Base-by-base conservation (phyloP, 805 yeast species). In the Wickerhamiella sorbophila region DNA sequence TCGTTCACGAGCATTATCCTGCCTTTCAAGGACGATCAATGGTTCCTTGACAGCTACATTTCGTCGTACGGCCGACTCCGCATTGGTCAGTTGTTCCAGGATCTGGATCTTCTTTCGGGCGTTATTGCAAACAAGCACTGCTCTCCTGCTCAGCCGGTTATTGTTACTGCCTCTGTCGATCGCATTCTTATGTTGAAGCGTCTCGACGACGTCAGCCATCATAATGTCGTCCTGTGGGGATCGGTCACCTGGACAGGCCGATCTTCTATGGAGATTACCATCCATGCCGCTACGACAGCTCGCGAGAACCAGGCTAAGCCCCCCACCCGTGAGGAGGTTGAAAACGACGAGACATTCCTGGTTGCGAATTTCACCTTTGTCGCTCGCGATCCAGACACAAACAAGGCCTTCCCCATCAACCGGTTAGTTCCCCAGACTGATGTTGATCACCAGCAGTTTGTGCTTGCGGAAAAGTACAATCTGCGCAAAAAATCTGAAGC, bases 91-190 rank as follows among this genome's bases (percentile, higher is more conserved):
- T 67, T 87, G 48, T 87, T 87, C 61, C 95, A 87, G 65, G 97
- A 87, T 61, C 66, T 87, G 54, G 97, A 87, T 57, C 87, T 95
- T 4, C 66, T 87, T 46, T 95, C 96, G 2, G 97, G 96, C 29
- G 76, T 88, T 56, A 86, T 87, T 53, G 94, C 95, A 18, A 82
- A 86, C 59, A 72, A 82, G 55, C 96, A 87, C 59, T 83, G 94
- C 62, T 70, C 80, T n/a, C 97, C 97, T 0, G 93, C 95, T 0
- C 86, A 82, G 57, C 96, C 97, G 9, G 85, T 86, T 60, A 81
- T 87, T 57, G 97, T 87, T 34, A 87, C 97, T 8, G 96, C 96
- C 1, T 77, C 91, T 21, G 95, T 87, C 21, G 96, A 88, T 62
- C 67, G 95, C 49, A 84, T 87, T 50, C 81, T 82, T 57, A 77